These are phyloP conservation scores for Lachnellula subtilissima DNA, from an alignment of 2,329 filamentous ascomycete genomes.

Conservation along the genomic window DNA sequence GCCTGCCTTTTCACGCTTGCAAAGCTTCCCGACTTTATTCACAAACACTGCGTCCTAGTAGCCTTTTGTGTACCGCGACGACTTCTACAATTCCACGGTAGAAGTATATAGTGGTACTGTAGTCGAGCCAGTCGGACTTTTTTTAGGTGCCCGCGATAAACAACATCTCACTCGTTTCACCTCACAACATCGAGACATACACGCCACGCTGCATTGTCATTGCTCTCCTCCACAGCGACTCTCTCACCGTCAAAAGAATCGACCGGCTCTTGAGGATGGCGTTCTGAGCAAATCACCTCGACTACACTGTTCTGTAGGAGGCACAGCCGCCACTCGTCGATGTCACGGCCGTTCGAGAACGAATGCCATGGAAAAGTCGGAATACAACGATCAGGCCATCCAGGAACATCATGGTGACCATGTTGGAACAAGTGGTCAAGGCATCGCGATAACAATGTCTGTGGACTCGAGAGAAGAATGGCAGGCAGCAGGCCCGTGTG, in stretches of 20 bases:
- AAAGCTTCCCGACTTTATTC: not conserved
- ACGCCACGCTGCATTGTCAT: not conserved
- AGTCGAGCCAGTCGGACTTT: not conserved
- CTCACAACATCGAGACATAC: not conserved
- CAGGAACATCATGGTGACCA: constrained; percentile 20
- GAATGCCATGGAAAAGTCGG: constrained; percentile 27
- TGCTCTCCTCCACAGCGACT: not conserved
- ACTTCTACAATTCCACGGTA: too few relatives aligned
- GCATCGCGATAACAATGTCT: constrained; percentile 20
- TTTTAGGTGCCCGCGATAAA: not conserved
- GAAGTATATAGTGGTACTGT: too few relatives aligned
- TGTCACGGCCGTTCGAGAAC: constrained; percentile 19
- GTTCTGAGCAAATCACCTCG: constrained; percentile 15
- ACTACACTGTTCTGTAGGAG: constrained; percentile 18
- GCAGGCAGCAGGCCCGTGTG: not conserved
- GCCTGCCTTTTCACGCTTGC: not conserved
- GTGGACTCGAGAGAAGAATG: constrained; percentile 17
- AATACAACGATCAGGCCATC: constrained; percentile 18
- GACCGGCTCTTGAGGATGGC: constrained; percentile 23
- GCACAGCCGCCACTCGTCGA: constrained; percentile 16
- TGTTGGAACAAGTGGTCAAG: constrained; percentile 10
- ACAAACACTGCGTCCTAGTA: not conserved
- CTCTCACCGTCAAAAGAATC: constrained; percentile 3
- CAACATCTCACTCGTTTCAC: constrained; percentile 1
- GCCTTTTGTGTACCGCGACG: too few relatives aligned